phyloP scores from a whole-genome alignment of 495 filamentous ascomycete genomes.

The Umbilicaria muhlenbergii region DNA sequence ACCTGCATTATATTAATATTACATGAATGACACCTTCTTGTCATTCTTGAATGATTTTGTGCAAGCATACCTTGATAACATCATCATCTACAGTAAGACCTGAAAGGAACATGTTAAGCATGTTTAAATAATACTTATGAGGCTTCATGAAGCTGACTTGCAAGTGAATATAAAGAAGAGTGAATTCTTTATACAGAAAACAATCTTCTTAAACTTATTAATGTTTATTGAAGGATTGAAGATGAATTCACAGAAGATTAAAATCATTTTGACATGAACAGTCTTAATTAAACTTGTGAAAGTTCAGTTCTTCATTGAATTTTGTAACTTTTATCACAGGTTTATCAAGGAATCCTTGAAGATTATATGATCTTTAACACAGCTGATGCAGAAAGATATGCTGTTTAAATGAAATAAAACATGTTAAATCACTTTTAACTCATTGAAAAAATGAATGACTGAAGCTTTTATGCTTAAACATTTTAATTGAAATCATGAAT shows the following conservation, averaged over 20 bases:
- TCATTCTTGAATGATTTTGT: not conserved
- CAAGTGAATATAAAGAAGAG: constrained; percentile 12
- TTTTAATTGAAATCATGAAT: too few relatives aligned
- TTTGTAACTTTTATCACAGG: constrained; percentile 14
- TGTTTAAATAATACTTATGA: constrained; percentile 5
- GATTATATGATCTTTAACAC: constrained; percentile 3
- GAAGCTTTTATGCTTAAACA: too few relatives aligned
- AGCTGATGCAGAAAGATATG: constrained; percentile 3
- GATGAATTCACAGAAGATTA: constrained; percentile 9
- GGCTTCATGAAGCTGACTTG: constrained; percentile 5
- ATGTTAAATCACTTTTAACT: not conserved
- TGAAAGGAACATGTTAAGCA: constrained; percentile 5
- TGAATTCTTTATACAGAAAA: constrained; percentile 11
- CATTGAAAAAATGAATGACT: too few relatives aligned
- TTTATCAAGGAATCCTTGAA: constrained; percentile 12
- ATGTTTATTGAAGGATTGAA: constrained; percentile 9
- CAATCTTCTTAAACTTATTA: constrained; percentile 12
- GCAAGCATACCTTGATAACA: constrained; percentile 1
- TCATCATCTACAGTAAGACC: constrained; percentile 10
- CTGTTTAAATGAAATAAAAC: not conserved
- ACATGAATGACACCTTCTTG: constrained; percentile 14
- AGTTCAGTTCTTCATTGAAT: constrained; percentile 12
- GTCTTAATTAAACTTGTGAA: constrained; percentile 4
- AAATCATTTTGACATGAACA: constrained; percentile 6
- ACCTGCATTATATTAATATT: not conserved